Percentiles rank a stretch among this genome's conserved stretches.
Evolutionary conservation across 2,329 filamentous ascomycete genomes (phyloP).

Genomic region (Lachnellula hyalina): DNA sequence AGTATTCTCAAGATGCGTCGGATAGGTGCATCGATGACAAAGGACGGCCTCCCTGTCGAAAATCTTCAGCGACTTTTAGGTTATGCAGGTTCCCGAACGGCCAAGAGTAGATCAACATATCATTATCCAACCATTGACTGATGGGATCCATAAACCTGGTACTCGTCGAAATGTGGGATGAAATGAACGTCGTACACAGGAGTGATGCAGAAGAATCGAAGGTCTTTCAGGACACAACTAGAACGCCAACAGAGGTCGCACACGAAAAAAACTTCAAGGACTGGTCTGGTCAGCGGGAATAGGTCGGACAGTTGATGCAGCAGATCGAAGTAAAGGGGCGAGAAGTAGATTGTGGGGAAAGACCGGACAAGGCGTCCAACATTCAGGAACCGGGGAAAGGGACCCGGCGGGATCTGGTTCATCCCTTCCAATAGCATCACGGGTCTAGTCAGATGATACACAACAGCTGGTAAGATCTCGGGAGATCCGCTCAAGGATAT

Average conservation of each 20-base stretch:
- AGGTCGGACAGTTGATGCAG: constrained; percentile 5
- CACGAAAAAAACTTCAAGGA: background rate
- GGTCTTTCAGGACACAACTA: background rate
- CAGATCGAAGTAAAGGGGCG: constrained; percentile 1
- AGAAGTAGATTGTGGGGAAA: background rate
- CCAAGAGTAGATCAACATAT: background rate
- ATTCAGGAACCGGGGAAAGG: constrained; percentile 5
- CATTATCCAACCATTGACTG: background rate
- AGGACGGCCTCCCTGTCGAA: constrained; percentile 9
- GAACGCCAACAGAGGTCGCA: background rate
- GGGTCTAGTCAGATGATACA: background rate
- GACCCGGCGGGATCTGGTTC: background rate
- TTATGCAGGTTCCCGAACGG: constrained; percentile 12
- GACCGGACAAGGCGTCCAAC: background rate
- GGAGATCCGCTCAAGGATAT: constrained; percentile 4
- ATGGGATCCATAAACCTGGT: constrained; percentile 18
- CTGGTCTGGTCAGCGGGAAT: background rate
- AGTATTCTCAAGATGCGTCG: constrained; percentile 13
- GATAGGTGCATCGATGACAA: constrained; percentile 14
- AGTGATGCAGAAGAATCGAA: background rate
- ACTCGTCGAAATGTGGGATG: constrained; percentile 5
- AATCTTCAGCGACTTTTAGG: constrained; percentile 4
- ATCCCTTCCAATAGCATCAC: background rate
- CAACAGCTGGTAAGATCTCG: background rate
- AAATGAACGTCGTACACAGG: constrained; percentile 1